Percentiles rank a stretch among this genome's conserved stretches.
phyloP scores from a whole-genome alignment of 1,284 basidiomycete genomes.

The Sphaerobolus stellatus region DNA sequence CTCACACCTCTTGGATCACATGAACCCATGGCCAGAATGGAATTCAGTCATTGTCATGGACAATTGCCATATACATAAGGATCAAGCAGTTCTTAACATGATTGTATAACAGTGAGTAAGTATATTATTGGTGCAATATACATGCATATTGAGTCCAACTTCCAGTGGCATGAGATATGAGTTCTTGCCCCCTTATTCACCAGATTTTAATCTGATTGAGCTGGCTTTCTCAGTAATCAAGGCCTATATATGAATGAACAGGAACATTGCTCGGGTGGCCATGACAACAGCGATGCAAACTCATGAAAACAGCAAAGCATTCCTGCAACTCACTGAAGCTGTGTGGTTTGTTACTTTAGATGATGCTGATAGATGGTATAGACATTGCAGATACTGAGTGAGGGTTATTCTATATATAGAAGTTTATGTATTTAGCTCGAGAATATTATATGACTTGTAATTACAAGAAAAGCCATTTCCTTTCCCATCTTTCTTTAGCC shows the following conservation, averaged over 20 bases:
- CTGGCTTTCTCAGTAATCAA: conserved; percentile 25
- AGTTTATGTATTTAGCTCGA: too few relatives aligned
- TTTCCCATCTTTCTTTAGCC: too few relatives aligned
- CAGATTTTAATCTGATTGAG: conserved; percentile 22
- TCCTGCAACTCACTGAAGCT: neutral
- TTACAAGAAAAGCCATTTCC: too few relatives aligned
- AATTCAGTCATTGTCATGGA: conserved; percentile 36
- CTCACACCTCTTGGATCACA: conserved; percentile 27
- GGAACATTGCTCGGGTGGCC: conserved; percentile 5
- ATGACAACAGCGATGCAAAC: too few relatives aligned
- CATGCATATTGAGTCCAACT: too few relatives aligned
- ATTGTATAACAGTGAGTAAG: conserved; percentile 15
- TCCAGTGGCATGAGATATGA: conserved; percentile 14
- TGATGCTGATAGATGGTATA: neutral
- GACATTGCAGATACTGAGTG: neutral
- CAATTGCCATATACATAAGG: conserved; percentile 33
- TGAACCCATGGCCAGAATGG: conserved; percentile 28
- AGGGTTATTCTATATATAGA: too few relatives aligned
- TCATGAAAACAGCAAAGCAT: neutral
- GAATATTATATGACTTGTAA: too few relatives aligned
- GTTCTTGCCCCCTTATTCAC: conserved; percentile 21
- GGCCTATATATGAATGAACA: conserved; percentile 13
- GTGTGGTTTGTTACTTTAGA: neutral
- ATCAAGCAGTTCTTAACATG: conserved; percentile 21
- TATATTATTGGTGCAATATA: neutral